Evolutionary conservation across 108 stramenopile species (phyloP).

Genomic region (Fragilaria radians): DNA sequence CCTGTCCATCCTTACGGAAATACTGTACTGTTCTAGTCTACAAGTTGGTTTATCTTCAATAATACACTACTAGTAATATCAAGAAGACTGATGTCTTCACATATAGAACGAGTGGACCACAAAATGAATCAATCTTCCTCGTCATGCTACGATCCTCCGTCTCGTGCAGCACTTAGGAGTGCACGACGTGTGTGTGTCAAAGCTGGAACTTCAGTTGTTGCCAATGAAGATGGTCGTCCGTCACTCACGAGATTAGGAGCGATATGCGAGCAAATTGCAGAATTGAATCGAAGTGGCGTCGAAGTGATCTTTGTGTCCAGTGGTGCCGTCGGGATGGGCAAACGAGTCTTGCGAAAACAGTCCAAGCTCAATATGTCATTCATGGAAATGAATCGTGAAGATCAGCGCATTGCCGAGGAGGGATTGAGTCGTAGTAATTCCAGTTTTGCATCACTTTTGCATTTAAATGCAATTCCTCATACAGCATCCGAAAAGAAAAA

Average conservation of each 20-base stretch:
- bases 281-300: slow-evolving; percentile 60
- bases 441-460: slow-evolving; percentile 42
- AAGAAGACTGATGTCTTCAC: too few relatives aligned
- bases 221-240: slow-evolving; percentile 82
- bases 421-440: slow-evolving; percentile 2
- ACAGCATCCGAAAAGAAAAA: slow-evolving; percentile 62
- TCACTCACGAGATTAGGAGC: slow-evolving; percentile 85
- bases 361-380: slow-evolving; percentile 56
- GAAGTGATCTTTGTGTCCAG: slow-evolving; percentile 77
- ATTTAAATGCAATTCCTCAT: slow-evolving; percentile 40
- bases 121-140: too few relatives aligned
- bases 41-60: too few relatives aligned
- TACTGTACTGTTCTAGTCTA: too few relatives aligned
- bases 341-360: slow-evolving; percentile 67
- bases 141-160: slow-evolving; percentile 11
- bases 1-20: too few relatives aligned
- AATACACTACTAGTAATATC: too few relatives aligned
- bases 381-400: slow-evolving; percentile 29
- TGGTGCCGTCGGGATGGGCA: slow-evolving; percentile 86
- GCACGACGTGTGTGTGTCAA: slow-evolving; percentile 79
- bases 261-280: slow-evolving; percentile 84
- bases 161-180: slow-evolving; percentile 48
- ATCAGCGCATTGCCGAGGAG: background rate
- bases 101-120: too few relatives aligned
- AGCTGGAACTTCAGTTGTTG: slow-evolving; percentile 86